Conservation (phyloP, 495 filamentous ascomycete genomes). For the Podospora pseudopauciseta region DNA sequence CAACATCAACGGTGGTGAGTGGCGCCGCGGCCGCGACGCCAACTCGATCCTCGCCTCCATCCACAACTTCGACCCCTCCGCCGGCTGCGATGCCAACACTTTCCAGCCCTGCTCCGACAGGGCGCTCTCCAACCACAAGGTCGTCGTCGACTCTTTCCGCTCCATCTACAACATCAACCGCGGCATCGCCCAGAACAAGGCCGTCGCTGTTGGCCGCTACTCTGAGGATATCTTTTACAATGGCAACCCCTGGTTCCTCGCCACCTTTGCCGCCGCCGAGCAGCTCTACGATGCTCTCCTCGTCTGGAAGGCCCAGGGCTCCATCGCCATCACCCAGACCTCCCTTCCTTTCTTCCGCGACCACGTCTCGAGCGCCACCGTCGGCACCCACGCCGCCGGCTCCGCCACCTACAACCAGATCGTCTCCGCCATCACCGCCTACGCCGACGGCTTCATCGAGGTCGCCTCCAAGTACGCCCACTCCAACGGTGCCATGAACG, state of each 20-base stretch:
- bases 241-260: constrained; percentile 66
- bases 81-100: constrained; percentile 53
- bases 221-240: constrained; percentile 64
- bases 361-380: constrained; percentile 44
- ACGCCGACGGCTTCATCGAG: constrained; percentile 62
- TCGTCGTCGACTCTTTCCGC: constrained; percentile 60
- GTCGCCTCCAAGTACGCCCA: constrained; percentile 49
- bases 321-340: constrained; percentile 49
- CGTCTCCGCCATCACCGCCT: constrained; percentile 52
- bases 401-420: constrained; percentile 50
- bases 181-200: constrained; percentile 44
- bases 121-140: constrained; percentile 63
- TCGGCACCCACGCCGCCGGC: constrained; percentile 49
- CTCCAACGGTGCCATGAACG: constrained; percentile 53
- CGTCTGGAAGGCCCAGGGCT: constrained; percentile 54
- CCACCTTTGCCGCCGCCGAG: constrained; percentile 62
- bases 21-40: constrained; percentile 56
- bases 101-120: constrained; percentile 63
- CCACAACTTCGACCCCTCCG: constrained; percentile 59
- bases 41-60: constrained; percentile 61
- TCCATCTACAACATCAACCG: constrained; percentile 57
- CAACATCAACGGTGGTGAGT: constrained; percentile 49
- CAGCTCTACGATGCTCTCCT: constrained; percentile 62
- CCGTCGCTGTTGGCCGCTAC: constrained; percentile 65
- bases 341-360: constrained; percentile 58